Evolutionary conservation across 1,284 basidiomycete genomes (phyloP), one percentile per base, ranked within the genome.

Genomic region (Chalciporus sp.): DNA sequence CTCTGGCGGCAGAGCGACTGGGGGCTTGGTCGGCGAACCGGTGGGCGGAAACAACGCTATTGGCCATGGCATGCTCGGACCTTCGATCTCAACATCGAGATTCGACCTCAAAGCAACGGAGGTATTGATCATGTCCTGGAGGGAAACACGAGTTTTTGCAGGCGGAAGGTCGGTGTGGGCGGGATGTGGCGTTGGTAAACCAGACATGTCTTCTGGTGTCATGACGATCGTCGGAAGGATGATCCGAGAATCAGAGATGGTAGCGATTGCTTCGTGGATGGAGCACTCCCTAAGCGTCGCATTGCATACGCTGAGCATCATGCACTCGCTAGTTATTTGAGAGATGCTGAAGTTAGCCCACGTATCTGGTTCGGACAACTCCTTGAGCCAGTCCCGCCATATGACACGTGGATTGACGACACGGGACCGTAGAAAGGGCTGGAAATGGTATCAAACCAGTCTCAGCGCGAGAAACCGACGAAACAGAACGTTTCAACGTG

Each of bases 401-500:
- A 93, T 79, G 52, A 94, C 75, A 14, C 83, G 73, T 2, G 91
- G 86, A 66, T 94, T 90, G 52, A 90, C 80, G 35, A 84, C 78
- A 64, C 92, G 88, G 46, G 79, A 77, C n/a, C 86, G 83, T 42
- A 94, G 72, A 42, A 93, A 71, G 28, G 79, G 76, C 88, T 94
- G 60, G 12, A 35, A 52, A 23, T 23, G 35, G 40, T 35, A 31
- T 20, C 29, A 55, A 23, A 58, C 59, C 45, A 53, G 48, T 50
- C 43, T 42, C 46, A 40, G 23, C 17, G 27, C 7, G 9, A 46
- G 49, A 31, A 19, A 40, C 11, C 12, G 23, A 35, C 17, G 26
- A 45, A 40, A 43, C 28, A 33, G 35, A 35, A 10, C 47, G 27
- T 16, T 14, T 42, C 7, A 11, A 50, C 8, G 12, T 27, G 33